Base-by-base conservation (phyloP, 306 rosid species). In the Albizia julibrissin region DNA sequence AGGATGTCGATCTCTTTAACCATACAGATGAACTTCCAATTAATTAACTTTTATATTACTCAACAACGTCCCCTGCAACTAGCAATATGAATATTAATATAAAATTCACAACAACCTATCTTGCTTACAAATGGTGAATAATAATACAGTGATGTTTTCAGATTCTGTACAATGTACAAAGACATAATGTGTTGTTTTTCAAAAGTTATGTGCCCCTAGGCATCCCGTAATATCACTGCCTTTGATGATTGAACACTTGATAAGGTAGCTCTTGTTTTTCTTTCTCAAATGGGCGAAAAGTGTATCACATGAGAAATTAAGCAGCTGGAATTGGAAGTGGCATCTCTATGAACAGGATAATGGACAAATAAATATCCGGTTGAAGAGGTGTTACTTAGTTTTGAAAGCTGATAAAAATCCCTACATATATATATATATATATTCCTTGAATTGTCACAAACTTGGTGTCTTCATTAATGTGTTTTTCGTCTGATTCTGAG, bases 401-500 rank as follows among this genome's bases (percentile, higher is more conserved):
- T 29, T 64, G 3, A 64, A 64, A 14, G 69, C 4, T 64, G 21
- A 64, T 14, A 29, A 29, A 62, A 62, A 27, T 27, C 69, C 19
- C 10, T 26, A 2, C 47, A 42, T 42, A 42, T 42, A 42, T 5
- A 42, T 42, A 42, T 42, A 42, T 42, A 59, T 13, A 29, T 7
- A 65, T 33, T 4, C 43, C 43, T 24, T 24, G 67, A n/a, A 24
- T 61, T 16, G 34, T 24, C 72, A 18, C 44, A 33, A 16, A 16
- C 33, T 72, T 40, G 33, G 21, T 21, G 27, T 56, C 62, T 56
- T 56, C 26, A 56, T 19, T 54, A 54, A 80, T 74, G 21, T 64
- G n/a, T 42, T 71, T 67, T 50, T 56, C 59, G 24, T 56, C 56
- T 59, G 31, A 59, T 80, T 75, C 75, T 82, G 31, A 80, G 72